phyloP scores from a whole-genome alignment of 768 basidiomycete genomes.

The Boletus rufocinnamomeus region DNA sequence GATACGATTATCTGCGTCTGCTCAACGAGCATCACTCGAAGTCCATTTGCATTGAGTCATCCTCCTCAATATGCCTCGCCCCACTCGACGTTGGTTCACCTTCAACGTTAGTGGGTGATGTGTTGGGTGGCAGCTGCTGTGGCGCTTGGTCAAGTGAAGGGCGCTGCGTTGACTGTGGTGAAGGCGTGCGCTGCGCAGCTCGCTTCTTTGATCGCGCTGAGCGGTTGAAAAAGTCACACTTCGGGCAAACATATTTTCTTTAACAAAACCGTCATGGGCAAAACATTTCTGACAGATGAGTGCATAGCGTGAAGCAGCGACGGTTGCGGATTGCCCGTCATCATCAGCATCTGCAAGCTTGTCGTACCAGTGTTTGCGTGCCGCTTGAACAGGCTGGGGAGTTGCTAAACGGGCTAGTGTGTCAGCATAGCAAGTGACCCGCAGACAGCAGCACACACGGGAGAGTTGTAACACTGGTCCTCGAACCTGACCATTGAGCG shows the following conservation, averaged over 20 bases:
- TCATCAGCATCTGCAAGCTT: constrained; percentile 86
- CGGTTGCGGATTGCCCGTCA: constrained; percentile 44
- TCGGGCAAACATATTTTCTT: constrained; percentile 83
- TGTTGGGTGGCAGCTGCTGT: constrained; percentile 3
- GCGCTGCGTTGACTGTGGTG: constrained; percentile 25
- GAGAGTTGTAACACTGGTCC: constrained; percentile 39
- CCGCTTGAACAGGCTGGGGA: constrained; percentile 46
- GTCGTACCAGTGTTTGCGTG: constrained; percentile 82
- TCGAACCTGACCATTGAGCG: constrained; percentile 25
- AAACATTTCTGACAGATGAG: constrained; percentile 89
- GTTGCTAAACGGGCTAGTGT: constrained; percentile 29
- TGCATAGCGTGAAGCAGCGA: constrained; percentile 62
- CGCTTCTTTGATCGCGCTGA: constrained; percentile 39
- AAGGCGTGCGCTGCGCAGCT: constrained; percentile 28
- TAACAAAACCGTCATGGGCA: constrained; percentile 84
- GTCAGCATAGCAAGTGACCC: constrained; percentile 12
- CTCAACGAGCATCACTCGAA: constrained; percentile 11
- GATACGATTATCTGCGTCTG: neutral
- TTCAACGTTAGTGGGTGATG: constrained; percentile 2
- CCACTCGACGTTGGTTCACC: neutral
- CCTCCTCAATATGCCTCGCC: neutral
- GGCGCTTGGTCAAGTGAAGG: constrained; percentile 12
- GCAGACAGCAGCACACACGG: constrained; percentile 33
- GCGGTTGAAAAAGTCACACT: constrained; percentile 82
- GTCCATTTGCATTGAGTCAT: constrained; percentile 15